Evolutionary conservation across 2,329 filamentous ascomycete species (phyloP), one percentile per base, ranked within the genome.

Genomic region (Epichloe bromicola): DNA sequence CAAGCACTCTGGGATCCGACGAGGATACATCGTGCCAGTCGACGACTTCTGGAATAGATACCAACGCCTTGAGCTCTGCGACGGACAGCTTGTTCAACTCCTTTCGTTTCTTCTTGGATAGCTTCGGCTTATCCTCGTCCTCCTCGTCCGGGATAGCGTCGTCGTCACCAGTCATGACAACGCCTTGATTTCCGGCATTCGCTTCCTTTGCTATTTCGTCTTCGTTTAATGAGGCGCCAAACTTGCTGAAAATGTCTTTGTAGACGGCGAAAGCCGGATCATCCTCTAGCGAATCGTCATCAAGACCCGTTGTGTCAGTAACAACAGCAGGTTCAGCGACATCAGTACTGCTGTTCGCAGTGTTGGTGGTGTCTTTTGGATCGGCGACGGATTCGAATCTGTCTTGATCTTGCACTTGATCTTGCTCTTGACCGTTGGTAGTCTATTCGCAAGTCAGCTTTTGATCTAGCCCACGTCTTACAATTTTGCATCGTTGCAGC

Each of bases 11-110:
- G 14, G 93, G 93, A 64, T 98, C 90, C 26, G 86, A 82, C 1
- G 93, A 90, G 15, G 88, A 94, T 12, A 88, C 87, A 64, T 98
- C 93, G 50, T 94, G 93, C 93, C 93, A 97, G 62, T 98, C 93
- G 5, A 98, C 91, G 10, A 95, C 81, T 67, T 98, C 93, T 2
- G 93, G 93, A 59, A 90, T 91, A 60, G 77, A 79, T 54, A 96
- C 93, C 51, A 95, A 72, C 5, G 91, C 88, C 70, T 98, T 98
- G 56, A 98, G 78, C 68, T 97, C 89, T 46, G 93, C 93, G 53
- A 98, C 88, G 6, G 91, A 95, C 34, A 97, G 74, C 68, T 94
- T 95, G 70, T 86, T 94, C 64, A 89, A 76, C 69, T 86, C 82
- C 72, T 97, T 98, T 58, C 86, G 80, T 69, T 94, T 91, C 75